Base-by-base conservation (phyloP, 129 eudicot genomes). In the Escallonia rubra region DNA sequence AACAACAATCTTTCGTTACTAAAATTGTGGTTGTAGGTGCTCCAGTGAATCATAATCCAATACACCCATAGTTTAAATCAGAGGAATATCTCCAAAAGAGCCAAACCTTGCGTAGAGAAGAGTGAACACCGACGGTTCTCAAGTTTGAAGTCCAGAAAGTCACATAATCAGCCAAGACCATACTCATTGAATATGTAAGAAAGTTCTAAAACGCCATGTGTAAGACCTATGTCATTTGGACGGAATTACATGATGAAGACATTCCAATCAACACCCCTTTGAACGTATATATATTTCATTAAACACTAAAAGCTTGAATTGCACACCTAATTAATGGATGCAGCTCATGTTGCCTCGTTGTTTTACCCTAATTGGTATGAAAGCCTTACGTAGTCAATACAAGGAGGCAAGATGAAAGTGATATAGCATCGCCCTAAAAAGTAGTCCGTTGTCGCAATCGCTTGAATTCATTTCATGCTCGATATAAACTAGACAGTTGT, bases 21-120 rank as follows among this genome's bases (percentile, higher is more conserved):
- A 57, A 42, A 56, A 64, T 60, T 80, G 69, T 77, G 71, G 66
- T 61, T 58, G 56, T 13, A 66, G 62, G 64, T 68, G 74, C 61
- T 75, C 12, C 53, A 6, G 10, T 49, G 12, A 49, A 49, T 12
- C 53, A 6, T 12, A 49, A 3, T 6, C 9, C 53, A 3, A 7
- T 49, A 7, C 12, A 49, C 53, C 3, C 53, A 9, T 7, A 12
- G 12, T 7, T 49, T 49, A 49, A 49, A 12, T 7, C 12, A 49
- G 53, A 7, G 7, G 10, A 12, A 3, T 49, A 9, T 3, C 9
- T 7, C 10, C 12, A 7, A 49, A 49, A 12, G 53, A 9, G 53
- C 12, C 53, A 3, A 1, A 49, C 9, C 12, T 49, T 7, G 12
- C 12, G 53, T 49, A 49, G 10, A 7, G 3, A 49, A 7, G 9